Percentiles rank a stretch among this genome's conserved stretches.
Conservation (phyloP, 2,329 filamentous ascomycete genomes). For the Neoascochyta sp. region DNA sequence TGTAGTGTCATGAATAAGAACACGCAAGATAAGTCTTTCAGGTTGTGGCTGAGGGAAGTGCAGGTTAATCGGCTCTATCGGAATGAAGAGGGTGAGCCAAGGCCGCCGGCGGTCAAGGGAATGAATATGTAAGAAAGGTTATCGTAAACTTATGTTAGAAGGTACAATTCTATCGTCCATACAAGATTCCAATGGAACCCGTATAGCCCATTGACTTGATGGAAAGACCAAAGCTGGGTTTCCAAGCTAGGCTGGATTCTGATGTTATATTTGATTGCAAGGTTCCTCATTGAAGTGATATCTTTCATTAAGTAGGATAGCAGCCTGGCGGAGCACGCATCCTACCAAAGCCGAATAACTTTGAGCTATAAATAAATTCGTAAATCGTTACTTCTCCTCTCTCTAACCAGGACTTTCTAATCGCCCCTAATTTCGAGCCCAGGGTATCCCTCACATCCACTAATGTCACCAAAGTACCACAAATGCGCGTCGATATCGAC, state of each 20-base stretch:
- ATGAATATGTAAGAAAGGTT: constrained; percentile 20
- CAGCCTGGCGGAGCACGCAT: too few relatives aligned
- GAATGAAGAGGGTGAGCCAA: constrained; percentile 33
- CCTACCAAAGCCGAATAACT: too few relatives aligned
- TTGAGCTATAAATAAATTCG: too few relatives aligned
- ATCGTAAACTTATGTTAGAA: too few relatives aligned
- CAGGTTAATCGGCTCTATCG: constrained; percentile 33
- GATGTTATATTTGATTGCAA: too few relatives aligned
- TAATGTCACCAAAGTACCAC: constrained; percentile 38
- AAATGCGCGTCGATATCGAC: constrained; percentile 31
- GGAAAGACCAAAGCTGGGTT: too few relatives aligned
- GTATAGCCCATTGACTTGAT: too few relatives aligned
- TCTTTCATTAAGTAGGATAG: too few relatives aligned
- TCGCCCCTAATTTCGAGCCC: constrained; percentile 24
- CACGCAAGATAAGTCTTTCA: constrained; percentile 38
- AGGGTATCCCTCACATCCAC: constrained; percentile 25
- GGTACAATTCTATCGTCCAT: too few relatives aligned
- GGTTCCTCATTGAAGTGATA: too few relatives aligned
- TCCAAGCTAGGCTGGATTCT: too few relatives aligned
- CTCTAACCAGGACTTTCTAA: neutral
- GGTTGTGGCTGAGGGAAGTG: constrained; percentile 42
- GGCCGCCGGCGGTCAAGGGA: constrained; percentile 19
- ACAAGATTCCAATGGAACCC: too few relatives aligned
- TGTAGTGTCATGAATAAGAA: constrained; percentile 34
- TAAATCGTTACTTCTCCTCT: constrained; percentile 1